phyloP scores from a whole-genome alignment of 306 rosid species.

The Gleditsia sinensis region DNA sequence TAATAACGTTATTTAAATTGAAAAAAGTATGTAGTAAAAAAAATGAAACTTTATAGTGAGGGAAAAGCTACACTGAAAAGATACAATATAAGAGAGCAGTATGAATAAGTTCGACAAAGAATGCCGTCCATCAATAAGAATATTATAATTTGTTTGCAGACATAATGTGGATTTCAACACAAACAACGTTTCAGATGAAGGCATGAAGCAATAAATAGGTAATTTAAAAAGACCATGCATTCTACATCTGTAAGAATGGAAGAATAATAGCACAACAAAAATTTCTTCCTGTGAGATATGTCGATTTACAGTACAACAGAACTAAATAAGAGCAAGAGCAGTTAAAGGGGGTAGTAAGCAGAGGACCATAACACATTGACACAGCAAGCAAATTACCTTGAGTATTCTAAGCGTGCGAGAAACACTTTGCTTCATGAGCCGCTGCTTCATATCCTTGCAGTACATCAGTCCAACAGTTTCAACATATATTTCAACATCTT shows the following conservation, averaged over 20 bases:
- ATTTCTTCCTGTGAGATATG: not conserved
- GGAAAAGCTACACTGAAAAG: not conserved
- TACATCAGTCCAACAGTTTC: conserved; percentile 94
- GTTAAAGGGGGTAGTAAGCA: conserved; percentile 4
- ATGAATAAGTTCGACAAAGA: conserved; percentile 15
- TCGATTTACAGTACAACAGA: not conserved
- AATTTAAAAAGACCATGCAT: not conserved
- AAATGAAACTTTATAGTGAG: not conserved
- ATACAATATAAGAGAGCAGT: not conserved
- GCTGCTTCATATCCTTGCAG: conserved; percentile 82
- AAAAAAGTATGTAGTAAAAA: not conserved
- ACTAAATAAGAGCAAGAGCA: conserved; percentile 10
- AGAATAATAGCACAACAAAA: not conserved
- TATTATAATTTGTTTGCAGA: not conserved
- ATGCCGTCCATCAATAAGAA: not conserved
- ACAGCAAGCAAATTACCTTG: conserved; percentile 56
- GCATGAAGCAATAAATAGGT: conserved; percentile 2
- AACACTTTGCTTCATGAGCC: conserved; percentile 89
- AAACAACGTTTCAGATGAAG: not conserved
- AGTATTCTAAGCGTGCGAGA: conserved; percentile 77
- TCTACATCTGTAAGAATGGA: conserved; percentile 4
- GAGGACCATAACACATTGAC: conserved; percentile 3
- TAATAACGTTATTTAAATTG: not conserved
- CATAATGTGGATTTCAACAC: not conserved
- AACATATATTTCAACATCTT: conserved; percentile 88